Evolutionary conservation across 352 stramenopile genomes (phyloP), one percentile per base, ranked within the genome.

Genomic region (Pythium rishiriense): DNA sequence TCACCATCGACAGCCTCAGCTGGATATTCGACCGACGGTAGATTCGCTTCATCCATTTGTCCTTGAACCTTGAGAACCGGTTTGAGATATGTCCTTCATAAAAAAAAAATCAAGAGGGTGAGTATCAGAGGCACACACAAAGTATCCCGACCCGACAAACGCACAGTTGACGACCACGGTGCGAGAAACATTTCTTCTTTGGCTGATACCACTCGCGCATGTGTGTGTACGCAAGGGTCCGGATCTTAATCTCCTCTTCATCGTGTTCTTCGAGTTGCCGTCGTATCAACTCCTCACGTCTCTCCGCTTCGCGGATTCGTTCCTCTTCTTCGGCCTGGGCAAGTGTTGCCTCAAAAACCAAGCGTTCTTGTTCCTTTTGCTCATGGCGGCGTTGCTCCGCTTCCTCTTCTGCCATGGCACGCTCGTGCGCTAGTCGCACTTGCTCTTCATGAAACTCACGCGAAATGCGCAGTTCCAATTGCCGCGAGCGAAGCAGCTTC

Each of bases 111-210:
- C 45, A 70, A 46, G 54, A 17, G 17, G 49, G 45, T 4, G 19
- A 64, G 17, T 53, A 43, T 43, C 37, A 17, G 37, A 37, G 9
- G 11, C 0, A 43, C 37, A n/a, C 37, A 21, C 17, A 12, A 12
- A 11, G n/a, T 45, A 22, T 9, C 6, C 22, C 21, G 29, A n/a
- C 12, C 26, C n/a, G n/a, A n/a, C n/a, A n/a, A n/a, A 78, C 68
- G 73, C 45, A 88, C 79, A 88, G 54, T 48, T 85, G 70, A 0
- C 76, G 76, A 11, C 79, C 76, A 14, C 79, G 79, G 62, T 88
- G 76, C 41, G 72, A 75, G 46, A 85, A 88, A 25, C 76, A 87
- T 45, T 83, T 82, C 33, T 85, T 88, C 57, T 88, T 76, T 17
- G 76, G 79, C 51, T 88, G 79, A 56, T 75, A 77, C 79, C 79